Evolutionary conservation across 2,329 filamentous ascomycete genomes (phyloP), one percentile per base, ranked within the genome.

Genomic region (Cordyceps javanica): DNA sequence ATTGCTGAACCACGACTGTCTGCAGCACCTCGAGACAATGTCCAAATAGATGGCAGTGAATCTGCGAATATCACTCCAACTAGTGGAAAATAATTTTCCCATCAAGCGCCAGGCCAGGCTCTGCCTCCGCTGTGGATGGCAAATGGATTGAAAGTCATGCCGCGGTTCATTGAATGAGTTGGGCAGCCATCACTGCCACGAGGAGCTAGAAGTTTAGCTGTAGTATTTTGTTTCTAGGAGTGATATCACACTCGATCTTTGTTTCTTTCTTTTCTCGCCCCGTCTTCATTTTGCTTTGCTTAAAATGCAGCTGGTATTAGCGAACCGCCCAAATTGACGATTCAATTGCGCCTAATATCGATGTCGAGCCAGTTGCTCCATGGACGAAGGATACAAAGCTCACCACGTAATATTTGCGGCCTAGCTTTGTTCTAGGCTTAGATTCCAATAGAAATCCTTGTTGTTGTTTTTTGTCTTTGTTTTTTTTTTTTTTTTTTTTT

Each of bases 1-100:
- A 9, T 36, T 55, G 30, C 42, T 55, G 42, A 55, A 7, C 23
- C 41, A 9, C 32, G 30, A 45, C 14, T 23, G 19, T 44, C 46
- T 21, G 13, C 34, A 55, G 52, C 41, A 38, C 52, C 52, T 55
- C 39, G 52, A 9, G 52, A 55, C 16, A 55, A 46, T 38, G 52
- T 38, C 5, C 52, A 45, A 45, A 36, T 55, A 38, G 30, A 55
- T 30, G 5, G 41, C 41, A 21, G 41, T 32, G 52, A 45, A 16
- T 38, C 52, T 30, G 36, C 14, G 14, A 55, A 38, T 23, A 9
- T 2, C 21, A 38, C 41, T 26, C 30, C 52, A n/a, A 36, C 28
- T 16, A 39, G 41, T 14, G 41, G 52, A 38, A 55, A 55, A 46
- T 55, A 30, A 55, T 23, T n/a, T 36, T 25, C 39, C 41, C 14